These are phyloP conservation scores for Boletus rubescentipes DNA, from an alignment of 768 basidiomycete species.

Conservation along the genomic window DNA sequence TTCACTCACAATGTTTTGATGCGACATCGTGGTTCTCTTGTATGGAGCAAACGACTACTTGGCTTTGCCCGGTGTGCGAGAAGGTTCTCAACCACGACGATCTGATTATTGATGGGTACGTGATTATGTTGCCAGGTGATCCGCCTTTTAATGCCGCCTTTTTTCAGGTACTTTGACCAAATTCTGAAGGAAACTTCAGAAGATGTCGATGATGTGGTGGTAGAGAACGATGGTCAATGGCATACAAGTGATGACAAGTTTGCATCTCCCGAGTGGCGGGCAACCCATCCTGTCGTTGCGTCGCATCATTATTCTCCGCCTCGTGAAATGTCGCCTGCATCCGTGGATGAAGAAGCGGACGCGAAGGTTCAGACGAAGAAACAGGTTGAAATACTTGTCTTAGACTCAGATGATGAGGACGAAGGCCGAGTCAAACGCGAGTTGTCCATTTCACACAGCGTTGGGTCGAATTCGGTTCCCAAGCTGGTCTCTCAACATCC, in stretches of 20 bases:
- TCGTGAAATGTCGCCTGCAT: constrained; percentile 26
- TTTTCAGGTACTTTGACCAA: constrained; percentile 78
- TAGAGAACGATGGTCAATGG: constrained; percentile 96
- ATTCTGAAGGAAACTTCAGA: constrained; percentile 80
- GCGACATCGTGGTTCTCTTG: constrained; percentile 90
- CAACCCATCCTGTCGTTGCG: constrained; percentile 42
- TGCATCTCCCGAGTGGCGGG: constrained; percentile 72
- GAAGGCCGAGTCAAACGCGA: constrained; percentile 75
- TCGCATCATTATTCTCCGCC: constrained; percentile 30
- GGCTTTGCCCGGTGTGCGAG: constrained; percentile 93
- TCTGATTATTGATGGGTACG: constrained; percentile 89
- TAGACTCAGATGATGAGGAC: constrained; percentile 77
- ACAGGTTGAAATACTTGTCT: constrained; percentile 59
- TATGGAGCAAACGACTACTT: constrained; percentile 96
- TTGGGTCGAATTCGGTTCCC: constrained; percentile 38
- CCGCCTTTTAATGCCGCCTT: neutral
- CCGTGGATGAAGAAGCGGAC: constrained; percentile 29
- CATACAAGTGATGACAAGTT: constrained; percentile 87
- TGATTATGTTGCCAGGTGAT: neutral
- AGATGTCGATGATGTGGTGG: constrained; percentile 84
- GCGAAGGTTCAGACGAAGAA: constrained; percentile 46
- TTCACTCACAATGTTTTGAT: constrained; percentile 95
- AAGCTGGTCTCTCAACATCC: constrained; percentile 24
- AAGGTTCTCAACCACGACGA: constrained; percentile 74
- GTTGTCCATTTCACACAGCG: constrained; percentile 62